Evolutionary conservation across 116 monocot species (phyloP).

Genomic region (Posidonia oceanica): DNA sequence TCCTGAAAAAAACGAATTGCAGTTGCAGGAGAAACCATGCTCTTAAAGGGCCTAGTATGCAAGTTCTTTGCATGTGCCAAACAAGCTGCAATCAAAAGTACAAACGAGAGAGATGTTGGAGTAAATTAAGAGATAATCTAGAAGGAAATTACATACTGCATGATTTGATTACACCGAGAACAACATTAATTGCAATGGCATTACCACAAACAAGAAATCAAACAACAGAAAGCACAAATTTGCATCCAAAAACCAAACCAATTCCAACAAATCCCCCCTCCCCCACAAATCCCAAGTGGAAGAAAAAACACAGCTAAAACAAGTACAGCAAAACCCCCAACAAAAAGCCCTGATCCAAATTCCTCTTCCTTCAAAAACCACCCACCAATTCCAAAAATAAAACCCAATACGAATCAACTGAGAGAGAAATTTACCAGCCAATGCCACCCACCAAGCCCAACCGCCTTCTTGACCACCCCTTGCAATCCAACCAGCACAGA

Average conservation of each 20-base stretch:
- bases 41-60: no score
- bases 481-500: constrained; percentile 73
- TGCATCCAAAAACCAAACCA: not conserved
- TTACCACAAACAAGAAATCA: not conserved
- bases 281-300: not conserved
- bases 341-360: no score
- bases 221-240: not conserved
- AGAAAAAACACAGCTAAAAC: not conserved
- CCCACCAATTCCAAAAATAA: not conserved
- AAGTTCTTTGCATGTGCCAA: no score
- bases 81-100: no score
- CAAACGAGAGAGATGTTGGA: no score
- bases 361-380: no score
- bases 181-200: not conserved
- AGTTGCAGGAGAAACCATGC: no score
- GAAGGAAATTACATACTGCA: no score
- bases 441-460: constrained; percentile 87
- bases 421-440: constrained; percentile 54
- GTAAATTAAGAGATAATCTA: no score
- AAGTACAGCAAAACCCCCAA: not conserved
- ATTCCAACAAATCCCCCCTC: not conserved
- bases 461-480: constrained; percentile 80
- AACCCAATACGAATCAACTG: not conserved
- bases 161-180: no score
- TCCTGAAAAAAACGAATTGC: not conserved